Percentiles rank a stretch among this genome's conserved stretches.
Evolutionary conservation across 352 stramenopile genomes (phyloP).

Genomic region (Phytophthora ramorum): DNA sequence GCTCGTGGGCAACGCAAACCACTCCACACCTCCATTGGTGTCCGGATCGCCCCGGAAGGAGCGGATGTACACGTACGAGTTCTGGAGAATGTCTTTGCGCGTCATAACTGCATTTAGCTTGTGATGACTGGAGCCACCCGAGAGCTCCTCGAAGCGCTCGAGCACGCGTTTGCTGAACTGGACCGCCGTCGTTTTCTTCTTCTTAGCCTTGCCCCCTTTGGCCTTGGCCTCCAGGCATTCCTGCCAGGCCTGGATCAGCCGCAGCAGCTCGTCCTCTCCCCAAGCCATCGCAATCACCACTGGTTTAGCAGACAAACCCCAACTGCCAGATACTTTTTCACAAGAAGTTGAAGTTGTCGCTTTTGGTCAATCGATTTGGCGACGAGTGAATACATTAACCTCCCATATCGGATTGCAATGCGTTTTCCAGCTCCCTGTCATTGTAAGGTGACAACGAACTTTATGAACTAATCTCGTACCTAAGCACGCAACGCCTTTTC

Average conservation of each 20-base stretch:
- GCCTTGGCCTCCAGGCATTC: conserved; percentile 1
- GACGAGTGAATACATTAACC: not conserved
- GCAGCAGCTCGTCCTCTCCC: conserved; percentile 18
- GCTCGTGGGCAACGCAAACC: conserved; percentile 15
- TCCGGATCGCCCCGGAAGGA: conserved; percentile 9
- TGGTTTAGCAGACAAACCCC: not conserved
- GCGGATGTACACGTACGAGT: conserved; percentile 23
- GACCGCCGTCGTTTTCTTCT: not conserved
- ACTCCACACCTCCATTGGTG: conserved; percentile 7
- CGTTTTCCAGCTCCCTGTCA: no score
- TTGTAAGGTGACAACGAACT: no score
- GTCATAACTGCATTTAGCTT: not conserved
- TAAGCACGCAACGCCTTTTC: not conserved
- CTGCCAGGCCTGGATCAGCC: conserved; percentile 23
- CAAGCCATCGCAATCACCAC: not conserved
- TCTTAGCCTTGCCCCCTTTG: not conserved
- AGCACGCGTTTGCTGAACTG: conserved; percentile 17
- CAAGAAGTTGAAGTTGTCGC: conserved; percentile 16
- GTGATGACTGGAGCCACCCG: conserved; percentile 11
- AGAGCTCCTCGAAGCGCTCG: conserved; percentile 13
- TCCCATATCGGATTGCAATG: not conserved
- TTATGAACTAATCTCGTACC: no score
- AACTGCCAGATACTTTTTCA: conserved; percentile 17
- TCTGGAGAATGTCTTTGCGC: conserved; percentile 12
- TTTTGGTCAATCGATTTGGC: conserved; percentile 36